Base-by-base conservation (phyloP, 495 filamentous ascomycete genomes). In the Sabuloglossum arenarium region DNA sequence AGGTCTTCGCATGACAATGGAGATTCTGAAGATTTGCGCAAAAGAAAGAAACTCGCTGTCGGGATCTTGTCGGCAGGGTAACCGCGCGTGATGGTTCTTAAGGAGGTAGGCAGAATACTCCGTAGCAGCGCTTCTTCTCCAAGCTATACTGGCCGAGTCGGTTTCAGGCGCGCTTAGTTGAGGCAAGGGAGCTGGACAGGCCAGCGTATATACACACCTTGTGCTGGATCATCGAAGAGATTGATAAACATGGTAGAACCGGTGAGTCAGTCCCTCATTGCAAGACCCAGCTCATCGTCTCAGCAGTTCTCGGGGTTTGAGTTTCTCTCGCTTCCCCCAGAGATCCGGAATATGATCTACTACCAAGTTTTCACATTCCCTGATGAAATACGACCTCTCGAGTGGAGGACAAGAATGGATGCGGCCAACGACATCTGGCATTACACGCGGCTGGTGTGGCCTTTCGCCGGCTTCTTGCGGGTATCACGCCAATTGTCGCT, bases 1-100 rank as follows among this genome's bases (percentile, higher is more conserved):
- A 16, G 56, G 57, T 56, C 55, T 63, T 61, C 60, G 61, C 68
- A 70, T 68, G 47, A 29, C 47, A 51, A 11, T 14, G 28, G 11
- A 12, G 28, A 4, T 28, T 29, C 34, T 39, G 8, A 23, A 9
- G 24, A 8, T 28, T 51, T 21, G 16, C 4, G 12, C 25, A 29
- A 6, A 5, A 6, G 21, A 30, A 29, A 29, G 47, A 5, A 27
- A 51, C 12, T 21, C 3, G 9, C 12, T 16, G 24, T 27, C 16
- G 34, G 34, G 34, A 10, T 8, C 14, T 3, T 49, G 45, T n/a
- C 45, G n/a, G 16, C 39, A 43, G 39, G 39, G 39, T 43, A 21
- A 21, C n/a, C 6, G 16, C 3, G 14, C 14, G 34, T 39, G 30
- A 32, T 32, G n/a, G n/a, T n/a, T n/a, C n/a, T n/a, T n/a, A n/a